phyloP scores from a whole-genome alignment of 2,329 filamentous ascomycete genomes.

The Alternaria hordeiaustralica region DNA sequence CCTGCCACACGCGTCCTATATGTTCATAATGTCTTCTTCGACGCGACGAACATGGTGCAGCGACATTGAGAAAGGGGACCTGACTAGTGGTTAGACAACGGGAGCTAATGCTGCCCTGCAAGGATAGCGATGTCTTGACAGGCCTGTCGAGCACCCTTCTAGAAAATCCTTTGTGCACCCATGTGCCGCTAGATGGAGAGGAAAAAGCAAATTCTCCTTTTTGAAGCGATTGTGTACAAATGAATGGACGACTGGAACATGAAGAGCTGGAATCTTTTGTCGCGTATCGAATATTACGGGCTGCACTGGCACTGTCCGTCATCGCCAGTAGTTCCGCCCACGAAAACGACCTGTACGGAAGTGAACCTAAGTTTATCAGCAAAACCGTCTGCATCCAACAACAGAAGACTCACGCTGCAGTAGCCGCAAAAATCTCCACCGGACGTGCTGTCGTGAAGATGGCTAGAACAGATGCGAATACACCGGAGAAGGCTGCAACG shows the following conservation, averaged over 20 bases:
- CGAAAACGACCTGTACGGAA: neutral
- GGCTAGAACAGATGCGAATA: too few species aligned
- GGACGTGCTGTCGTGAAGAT: too few species aligned
- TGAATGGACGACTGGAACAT: neutral
- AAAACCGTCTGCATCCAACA: neutral
- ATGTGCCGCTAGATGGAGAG: neutral
- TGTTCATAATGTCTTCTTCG: neutral
- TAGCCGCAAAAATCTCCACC: too few species aligned
- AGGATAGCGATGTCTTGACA: neutral
- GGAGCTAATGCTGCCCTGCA: constrained; percentile 17
- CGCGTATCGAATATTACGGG: neutral
- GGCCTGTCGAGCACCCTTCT: neutral
- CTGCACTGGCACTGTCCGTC: neutral
- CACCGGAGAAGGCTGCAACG: too few species aligned
- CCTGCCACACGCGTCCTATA: neutral
- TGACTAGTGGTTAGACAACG: constrained; percentile 18
- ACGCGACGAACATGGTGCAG: constrained; percentile 1
- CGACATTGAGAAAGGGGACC: constrained; percentile 16
- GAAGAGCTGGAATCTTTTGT: neutral
- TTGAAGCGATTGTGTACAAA: neutral
- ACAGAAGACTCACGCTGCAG: too few species aligned
- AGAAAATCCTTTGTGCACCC: neutral
- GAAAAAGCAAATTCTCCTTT: neutral
- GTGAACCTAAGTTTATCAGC: neutral
- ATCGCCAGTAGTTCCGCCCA: neutral